Conservation (phyloP, 257 asterid genomes). For the Phtheirospermum japonicum region DNA sequence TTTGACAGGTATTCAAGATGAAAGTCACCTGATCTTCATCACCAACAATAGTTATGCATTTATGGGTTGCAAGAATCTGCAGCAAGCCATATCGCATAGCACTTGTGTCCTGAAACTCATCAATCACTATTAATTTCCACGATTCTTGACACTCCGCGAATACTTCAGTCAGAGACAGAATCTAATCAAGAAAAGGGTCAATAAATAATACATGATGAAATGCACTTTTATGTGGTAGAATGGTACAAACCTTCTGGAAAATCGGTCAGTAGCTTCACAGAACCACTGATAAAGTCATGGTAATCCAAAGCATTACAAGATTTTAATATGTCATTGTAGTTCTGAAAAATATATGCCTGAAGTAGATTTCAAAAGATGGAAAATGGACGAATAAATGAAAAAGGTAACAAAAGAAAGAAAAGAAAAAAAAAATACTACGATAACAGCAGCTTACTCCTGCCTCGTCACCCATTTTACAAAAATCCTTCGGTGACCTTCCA, state of each 20-base stretch:
- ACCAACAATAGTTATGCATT: conserved; percentile 83
- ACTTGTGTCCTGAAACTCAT: conserved; percentile 99
- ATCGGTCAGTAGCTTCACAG: conserved; percentile 74
- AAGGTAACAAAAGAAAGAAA: conserved; percentile 13
- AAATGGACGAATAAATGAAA: conserved; percentile 28
- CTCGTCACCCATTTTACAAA: conserved; percentile 53
- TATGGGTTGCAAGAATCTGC: conserved; percentile 72
- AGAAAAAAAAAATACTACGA: conserved; percentile 18
- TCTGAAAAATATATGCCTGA: conserved; percentile 81
- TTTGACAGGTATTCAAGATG: conserved; percentile 23
- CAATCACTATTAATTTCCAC: conserved; percentile 84
- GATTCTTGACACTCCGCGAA: conserved; percentile 67
- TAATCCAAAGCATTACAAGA: conserved; percentile 95
- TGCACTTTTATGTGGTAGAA: conserved; percentile 15
- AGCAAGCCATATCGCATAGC: conserved; percentile 76
- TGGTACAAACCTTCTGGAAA: conserved; percentile 81
- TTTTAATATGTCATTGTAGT: conserved; percentile 65
- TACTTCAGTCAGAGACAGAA: conserved; percentile 45
- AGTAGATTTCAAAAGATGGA: conserved; percentile 29
- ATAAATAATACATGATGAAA: conserved; percentile 15
- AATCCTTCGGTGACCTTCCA: conserved; percentile 77
- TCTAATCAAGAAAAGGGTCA: conserved; percentile 27
- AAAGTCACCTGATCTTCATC: conserved; percentile 93
- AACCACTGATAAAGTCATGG: conserved; percentile 85
- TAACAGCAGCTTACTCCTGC: conserved; percentile 62